These are phyloP conservation scores for Suaeda aralocaspica DNA, from an alignment of 148 eudicot species.

Conservation along the genomic window DNA sequence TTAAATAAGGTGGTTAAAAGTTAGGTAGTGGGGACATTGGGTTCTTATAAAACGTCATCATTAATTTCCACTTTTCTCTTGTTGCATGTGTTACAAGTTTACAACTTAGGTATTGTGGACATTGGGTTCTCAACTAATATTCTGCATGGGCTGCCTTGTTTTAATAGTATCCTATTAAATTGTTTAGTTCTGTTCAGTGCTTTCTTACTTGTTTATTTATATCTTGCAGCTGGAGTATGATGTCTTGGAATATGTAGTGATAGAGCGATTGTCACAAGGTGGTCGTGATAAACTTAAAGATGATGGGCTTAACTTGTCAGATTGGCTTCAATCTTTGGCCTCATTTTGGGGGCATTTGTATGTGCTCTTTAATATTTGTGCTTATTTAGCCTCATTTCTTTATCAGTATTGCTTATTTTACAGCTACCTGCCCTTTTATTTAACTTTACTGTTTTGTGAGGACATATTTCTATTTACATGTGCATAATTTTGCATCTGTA, in stretches of 20 bases:
- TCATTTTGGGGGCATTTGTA: conserved; percentile 99
- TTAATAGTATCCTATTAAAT: not conserved
- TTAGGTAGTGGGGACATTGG: too few species aligned
- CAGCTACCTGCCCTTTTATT: not conserved
- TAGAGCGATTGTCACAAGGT: conserved; percentile 84
- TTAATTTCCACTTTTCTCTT: too few species aligned
- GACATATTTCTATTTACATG: not conserved
- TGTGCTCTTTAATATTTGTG: conserved; percentile 27
- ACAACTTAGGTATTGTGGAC: not conserved
- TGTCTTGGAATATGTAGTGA: conserved; percentile 91
- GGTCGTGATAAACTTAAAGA: conserved; percentile 97
- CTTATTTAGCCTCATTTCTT: conserved; percentile 3
- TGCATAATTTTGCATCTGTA: not conserved
- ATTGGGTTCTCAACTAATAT: not conserved
- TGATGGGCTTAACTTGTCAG: conserved; percentile 95
- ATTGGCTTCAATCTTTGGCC: conserved; percentile 99
- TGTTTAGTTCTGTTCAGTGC: not conserved
- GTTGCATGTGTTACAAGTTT: too few species aligned
- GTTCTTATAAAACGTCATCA: too few species aligned
- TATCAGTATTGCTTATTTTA: not conserved
- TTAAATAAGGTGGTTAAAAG: too few species aligned
- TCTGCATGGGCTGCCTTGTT: not conserved
- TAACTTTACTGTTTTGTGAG: not conserved
- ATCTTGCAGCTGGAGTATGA: conserved; percentile 86
- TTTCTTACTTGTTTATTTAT: conserved; percentile 4